A percentile compares a stretch with the other conserved stretches of the same genome.
Conservation (phyloP, 2,329 filamentous ascomycete species). For the Nothophoma quercina region DNA sequence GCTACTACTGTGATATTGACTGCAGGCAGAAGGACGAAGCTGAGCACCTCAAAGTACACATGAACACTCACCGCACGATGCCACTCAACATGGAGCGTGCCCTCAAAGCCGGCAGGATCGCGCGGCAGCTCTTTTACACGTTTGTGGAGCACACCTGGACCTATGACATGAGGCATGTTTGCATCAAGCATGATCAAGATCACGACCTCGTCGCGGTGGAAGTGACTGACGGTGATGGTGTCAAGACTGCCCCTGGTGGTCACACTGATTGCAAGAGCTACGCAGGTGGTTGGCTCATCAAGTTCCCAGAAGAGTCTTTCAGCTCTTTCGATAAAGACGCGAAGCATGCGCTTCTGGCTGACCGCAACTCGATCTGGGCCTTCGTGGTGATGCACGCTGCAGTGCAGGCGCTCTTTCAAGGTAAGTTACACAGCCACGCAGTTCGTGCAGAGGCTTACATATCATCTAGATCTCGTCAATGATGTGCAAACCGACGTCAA, state of each 20-base stretch:
- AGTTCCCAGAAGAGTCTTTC: conserved; percentile 16
- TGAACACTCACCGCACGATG: background rate
- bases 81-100: conserved; percentile 12
- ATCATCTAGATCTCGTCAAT: conserved; percentile 19
- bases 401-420: conserved; percentile 22
- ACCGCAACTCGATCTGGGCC: conserved; percentile 21
- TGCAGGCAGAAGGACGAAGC: conserved; percentile 11
- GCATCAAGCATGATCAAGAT: conserved; percentile 11
- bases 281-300: conserved; percentile 23
- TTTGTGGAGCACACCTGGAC: conserved; percentile 27
- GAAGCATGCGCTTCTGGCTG: conserved; percentile 18
- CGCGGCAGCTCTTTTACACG: conserved; percentile 20
- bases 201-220: conserved; percentile 10
- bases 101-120: conserved; percentile 18
- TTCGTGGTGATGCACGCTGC: conserved; percentile 24
- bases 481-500: conserved; percentile 23
- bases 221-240: conserved; percentile 19
- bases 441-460: conserved; percentile 6
- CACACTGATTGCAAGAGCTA: conserved; percentile 11
- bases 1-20: conserved; percentile 19
- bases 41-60: conserved; percentile 11
- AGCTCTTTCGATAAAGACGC: conserved; percentile 5
- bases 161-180: conserved; percentile 20
- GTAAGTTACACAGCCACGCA: background rate
- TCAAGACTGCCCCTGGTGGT: conserved; percentile 9